phyloP scores from a whole-genome alignment of 2,329 filamentous ascomycete species.

The Diaporthe sp. region DNA sequence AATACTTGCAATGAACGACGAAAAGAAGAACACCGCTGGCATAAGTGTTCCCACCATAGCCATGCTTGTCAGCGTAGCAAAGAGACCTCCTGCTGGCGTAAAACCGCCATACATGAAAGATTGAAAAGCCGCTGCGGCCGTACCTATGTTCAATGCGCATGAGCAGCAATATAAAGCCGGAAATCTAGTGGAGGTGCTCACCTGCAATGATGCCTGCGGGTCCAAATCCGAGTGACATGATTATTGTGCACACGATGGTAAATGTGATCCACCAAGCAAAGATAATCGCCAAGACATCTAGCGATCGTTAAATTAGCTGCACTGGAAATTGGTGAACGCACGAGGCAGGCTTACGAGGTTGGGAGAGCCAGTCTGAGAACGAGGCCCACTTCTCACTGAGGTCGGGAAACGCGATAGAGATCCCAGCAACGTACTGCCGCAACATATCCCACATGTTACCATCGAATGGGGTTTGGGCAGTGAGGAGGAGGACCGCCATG shows the following conservation, averaged over 20 bases:
- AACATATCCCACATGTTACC: neutral
- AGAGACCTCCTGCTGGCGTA: slow-evolving; percentile 44
- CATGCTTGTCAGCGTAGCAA: slow-evolving; percentile 45
- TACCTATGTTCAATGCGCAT: neutral
- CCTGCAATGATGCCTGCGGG: neutral
- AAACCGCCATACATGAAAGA: slow-evolving; percentile 44
- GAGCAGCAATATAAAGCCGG: neutral
- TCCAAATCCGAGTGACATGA: slow-evolving; percentile 20
- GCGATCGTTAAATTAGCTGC: neutral
- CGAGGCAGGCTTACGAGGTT: slow-evolving; percentile 16
- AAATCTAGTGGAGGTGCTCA: neutral
- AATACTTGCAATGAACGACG: slow-evolving; percentile 20
- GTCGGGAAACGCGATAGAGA: neutral
- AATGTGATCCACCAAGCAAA: slow-evolving; percentile 30
- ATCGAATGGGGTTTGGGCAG: neutral
- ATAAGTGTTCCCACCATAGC: slow-evolving; percentile 43
- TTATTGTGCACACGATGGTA: slow-evolving; percentile 9
- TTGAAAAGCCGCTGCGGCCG: slow-evolving; percentile 41
- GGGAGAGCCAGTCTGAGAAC: slow-evolving; percentile 24
- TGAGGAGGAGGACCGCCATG: neutral
- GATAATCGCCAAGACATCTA: slow-evolving; percentile 22
- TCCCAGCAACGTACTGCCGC: neutral
- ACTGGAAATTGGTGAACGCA: neutral
- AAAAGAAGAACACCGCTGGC: slow-evolving; percentile 20
- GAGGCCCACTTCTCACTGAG: slow-evolving; percentile 8